Base-by-base conservation (phyloP, 2,329 filamentous ascomycete genomes). In the Talaromyces sp. region DNA sequence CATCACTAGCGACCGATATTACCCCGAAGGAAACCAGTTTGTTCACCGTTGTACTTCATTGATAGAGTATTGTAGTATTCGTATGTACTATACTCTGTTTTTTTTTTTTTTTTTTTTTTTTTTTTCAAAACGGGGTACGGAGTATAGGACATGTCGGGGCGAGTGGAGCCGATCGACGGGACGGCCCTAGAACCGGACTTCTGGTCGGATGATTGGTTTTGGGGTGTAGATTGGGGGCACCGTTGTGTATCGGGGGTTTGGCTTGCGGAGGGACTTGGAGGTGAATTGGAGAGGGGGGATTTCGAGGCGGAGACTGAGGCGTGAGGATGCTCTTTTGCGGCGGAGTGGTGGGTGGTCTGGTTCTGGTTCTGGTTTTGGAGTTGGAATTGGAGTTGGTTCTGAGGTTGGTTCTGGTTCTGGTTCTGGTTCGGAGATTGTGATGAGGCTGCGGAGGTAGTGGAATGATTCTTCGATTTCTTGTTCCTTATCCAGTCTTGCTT, bases 371-470 rank as follows among this genome's bases (percentile, higher is more conserved):
- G 50, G 41, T 8, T 50, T 48, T 3, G 60, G 40, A 36, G n/a
- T n/a, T n/a, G n/a, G n/a, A n/a, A n/a, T n/a, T n/a, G n/a, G n/a
- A n/a, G n/a, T n/a, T n/a, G 36, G 17, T 11, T 37, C 36, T 22
- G 48, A 17, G 3, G 30, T 44, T 17, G 43, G 47, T 11, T 32
- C 29, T 14, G 52, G 29, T 19, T 46, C 36, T 14, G 50, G 44
- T 8, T 50, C 50, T 4, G 60, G 43, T 2, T 32, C 49, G 10
- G 62, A 61, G 33, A 58, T 32, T 29, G 60, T 63, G 48, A 64
- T 64, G 32, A 63, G 42, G 43, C 57, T 62, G 24, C 46, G 29
- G 27, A 64, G 54, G 33, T 64, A 60, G 32, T 59, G 47, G 44
- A 63, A 64, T 10, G 54, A 56, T 44, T 64, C 59, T 36, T 51